Percentiles rank a stretch among this genome's conserved stretches.
Evolutionary conservation across 1,284 basidiomycete genomes (phyloP).

Genomic region (Apiotrichum sp.): DNA sequence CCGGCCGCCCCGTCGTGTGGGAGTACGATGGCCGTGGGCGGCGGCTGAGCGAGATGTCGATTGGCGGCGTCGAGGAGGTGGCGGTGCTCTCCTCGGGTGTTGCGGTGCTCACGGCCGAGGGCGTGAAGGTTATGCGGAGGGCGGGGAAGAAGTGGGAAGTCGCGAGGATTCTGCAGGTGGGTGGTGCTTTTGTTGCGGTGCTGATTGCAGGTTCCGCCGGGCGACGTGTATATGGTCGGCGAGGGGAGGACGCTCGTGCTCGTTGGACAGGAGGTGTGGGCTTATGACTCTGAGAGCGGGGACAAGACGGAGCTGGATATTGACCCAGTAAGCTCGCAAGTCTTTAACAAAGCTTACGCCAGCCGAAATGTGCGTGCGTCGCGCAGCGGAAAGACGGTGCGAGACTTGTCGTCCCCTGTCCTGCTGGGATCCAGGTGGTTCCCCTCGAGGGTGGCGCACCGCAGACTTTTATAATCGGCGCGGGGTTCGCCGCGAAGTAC

Average conservation of each 20-base stretch:
- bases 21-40: conserved; percentile 22
- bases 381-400: too few species aligned
- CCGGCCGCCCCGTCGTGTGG: conserved; percentile 10
- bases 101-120: background rate
- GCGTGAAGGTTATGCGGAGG: conserved; percentile 2
- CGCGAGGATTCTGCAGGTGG: conserved; percentile 3
- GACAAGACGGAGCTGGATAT: background rate
- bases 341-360: too few species aligned
- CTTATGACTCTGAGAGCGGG: background rate
- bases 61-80: background rate
- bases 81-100: conserved; percentile 1
- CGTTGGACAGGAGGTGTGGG: conserved; percentile 1
- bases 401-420: too few species aligned
- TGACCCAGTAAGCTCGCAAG: background rate
- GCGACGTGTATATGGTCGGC: background rate
- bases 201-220: background rate
- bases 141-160: conserved; percentile 6
- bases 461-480: too few species aligned
- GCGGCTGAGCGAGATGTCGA: conserved; percentile 16
- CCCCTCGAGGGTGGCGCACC: too few species aligned
- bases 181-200: background rate
- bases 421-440: too few species aligned
- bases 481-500: too few species aligned
- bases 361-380: too few species aligned
- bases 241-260: conserved; percentile 1